Base-by-base conservation (phyloP, 169 alveolate species). In the Theileria orientalis region DNA sequence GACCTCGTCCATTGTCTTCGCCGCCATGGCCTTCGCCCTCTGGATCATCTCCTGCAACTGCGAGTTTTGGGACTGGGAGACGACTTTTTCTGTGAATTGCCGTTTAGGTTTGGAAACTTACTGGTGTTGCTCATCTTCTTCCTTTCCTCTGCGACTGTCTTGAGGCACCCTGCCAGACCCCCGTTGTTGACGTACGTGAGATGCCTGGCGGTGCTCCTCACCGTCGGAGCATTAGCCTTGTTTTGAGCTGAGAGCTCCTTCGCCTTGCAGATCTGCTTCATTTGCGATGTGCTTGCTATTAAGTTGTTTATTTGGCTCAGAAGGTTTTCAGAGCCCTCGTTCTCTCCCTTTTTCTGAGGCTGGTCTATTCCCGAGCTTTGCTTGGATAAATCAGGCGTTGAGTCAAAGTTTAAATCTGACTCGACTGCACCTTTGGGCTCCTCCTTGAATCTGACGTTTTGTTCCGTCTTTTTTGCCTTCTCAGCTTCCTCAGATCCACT, bases 91-190 rank as follows among this genome's bases (percentile, higher is more conserved):
- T 1, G 71, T 19, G 11, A 70, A 47, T 74, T 52, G 16, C 19
- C n/a, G 16, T 3, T 5, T 0, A 11, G 23, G 35, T 49, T 6
- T 16, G 25, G 21, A 32, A 3, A 16, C 5, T 11, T 11, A n/a
- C 14, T n/a, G 0, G 23, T 19, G 29, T 76, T 14, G 63, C 78
- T 64, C 54, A 56, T 8, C 11, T 79, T 61, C 69, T 80, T 69
- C 37, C 88, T 40, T 59, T 70, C 79, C 16, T 52, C 88, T 8
- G 84, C 88, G 8, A 80, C 78, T 0, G 82, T 76, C 40, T 72
- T 67, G 23, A 80, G 66, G 47, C 77, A 80, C 21, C 73, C 88
- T 8, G 78, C 74, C 9, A 80, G 19, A 27, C 84, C 88, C 1
- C 84, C 77, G 16, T 19, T 49, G 30, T 80, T 70, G 9, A 47